Base-by-base conservation (phyloP, 2,329 filamentous ascomycete genomes). In the Arthrobotrys sinensis region DNA sequence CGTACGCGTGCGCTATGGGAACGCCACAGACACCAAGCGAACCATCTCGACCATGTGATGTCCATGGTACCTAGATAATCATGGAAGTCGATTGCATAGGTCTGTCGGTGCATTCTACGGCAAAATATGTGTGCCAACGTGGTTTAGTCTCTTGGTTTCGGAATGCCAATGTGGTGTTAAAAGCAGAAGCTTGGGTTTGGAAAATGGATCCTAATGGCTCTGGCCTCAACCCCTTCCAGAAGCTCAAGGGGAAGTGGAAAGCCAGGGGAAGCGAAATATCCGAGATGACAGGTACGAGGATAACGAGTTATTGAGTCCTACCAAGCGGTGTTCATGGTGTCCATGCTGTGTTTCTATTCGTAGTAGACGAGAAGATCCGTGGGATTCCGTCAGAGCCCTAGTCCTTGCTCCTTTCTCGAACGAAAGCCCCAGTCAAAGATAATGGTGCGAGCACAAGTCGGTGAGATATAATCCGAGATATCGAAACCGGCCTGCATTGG, bases 391-490 rank as follows among this genome's bases (percentile, higher is more conserved):
- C 48, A 62, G 60, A 62, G 24, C 53, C 63, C 71, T 50, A 50
- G 40, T 36, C 63, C 63, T 21, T 40, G 50, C 55, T 43, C 55
- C 19, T 52, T 34, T 34, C 52, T 73, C 48, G 45, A 60, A 46
- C 21, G 52, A 68, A 77, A 34, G 28, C 48, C 11, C 55, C 45
- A 12, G 48, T 43, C 19, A 38, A 46, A 72, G 67, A 66, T 63
- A 63, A 62, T 67, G 67, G 62, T 68, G 60, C 24, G 45, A 48
- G 24, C 40, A 60, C 32, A 62, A 16, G 62, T 64, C 75, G 75
- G 75, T 72, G 45, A 78, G 67, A 78, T 78, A 67, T 72, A 72
- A 70, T 68, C 75, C 75, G 75, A 78, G 75, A 78, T 78, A 78
- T 71, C 60, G 21, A 72, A 78, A 78, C 67, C 34, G 67, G 63